A percentile compares a stretch with the other conserved stretches of the same genome.
phyloP scores from a whole-genome alignment of 805 yeast genomes.

The Clavispora fructus region DNA sequence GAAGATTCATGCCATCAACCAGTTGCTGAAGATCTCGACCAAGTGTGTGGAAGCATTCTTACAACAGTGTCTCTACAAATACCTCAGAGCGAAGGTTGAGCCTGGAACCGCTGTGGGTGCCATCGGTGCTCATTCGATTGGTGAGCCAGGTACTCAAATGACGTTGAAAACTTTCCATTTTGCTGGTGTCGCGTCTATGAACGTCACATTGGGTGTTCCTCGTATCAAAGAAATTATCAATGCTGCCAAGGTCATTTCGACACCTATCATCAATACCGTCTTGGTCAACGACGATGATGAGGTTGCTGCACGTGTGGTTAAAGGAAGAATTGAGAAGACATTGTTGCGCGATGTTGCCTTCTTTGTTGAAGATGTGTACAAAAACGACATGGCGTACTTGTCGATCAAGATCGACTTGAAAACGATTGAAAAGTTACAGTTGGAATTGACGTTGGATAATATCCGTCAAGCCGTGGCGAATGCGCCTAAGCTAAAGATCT shows the following conservation, averaged over 20 bases:
- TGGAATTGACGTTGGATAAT: conserved; percentile 82
- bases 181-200: conserved; percentile 96
- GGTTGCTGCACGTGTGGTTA: conserved; percentile 97
- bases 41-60: conserved; percentile 60
- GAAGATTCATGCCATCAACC: conserved; percentile 47
- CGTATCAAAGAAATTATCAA: conserved; percentile 97
- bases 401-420: conserved; percentile 76
- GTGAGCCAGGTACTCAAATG: conserved; percentile 98
- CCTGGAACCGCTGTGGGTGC: conserved; percentile 99
- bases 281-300: conserved; percentile 91
- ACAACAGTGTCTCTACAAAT: conserved; percentile 72
- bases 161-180: conserved; percentile 95
- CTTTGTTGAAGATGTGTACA: conserved; percentile 91
- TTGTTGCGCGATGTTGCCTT: conserved; percentile 77
- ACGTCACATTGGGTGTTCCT: conserved; percentile 95
- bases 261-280: conserved; percentile 94
- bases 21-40: conserved; percentile 62
- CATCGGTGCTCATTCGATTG: conserved; percentile 97
- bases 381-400: conserved; percentile 68
- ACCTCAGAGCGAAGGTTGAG: conserved; percentile 86
- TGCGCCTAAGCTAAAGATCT: conserved; percentile 88
- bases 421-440: conserved; percentile 83
- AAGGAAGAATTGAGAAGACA: conserved; percentile 95
- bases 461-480: conserved; percentile 74
- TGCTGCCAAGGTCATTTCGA: conserved; percentile 90